Percentiles rank a stretch among this genome's conserved stretches.
Conservation (phyloP, 331 rosid species). For the Quercus phellos region DNA sequence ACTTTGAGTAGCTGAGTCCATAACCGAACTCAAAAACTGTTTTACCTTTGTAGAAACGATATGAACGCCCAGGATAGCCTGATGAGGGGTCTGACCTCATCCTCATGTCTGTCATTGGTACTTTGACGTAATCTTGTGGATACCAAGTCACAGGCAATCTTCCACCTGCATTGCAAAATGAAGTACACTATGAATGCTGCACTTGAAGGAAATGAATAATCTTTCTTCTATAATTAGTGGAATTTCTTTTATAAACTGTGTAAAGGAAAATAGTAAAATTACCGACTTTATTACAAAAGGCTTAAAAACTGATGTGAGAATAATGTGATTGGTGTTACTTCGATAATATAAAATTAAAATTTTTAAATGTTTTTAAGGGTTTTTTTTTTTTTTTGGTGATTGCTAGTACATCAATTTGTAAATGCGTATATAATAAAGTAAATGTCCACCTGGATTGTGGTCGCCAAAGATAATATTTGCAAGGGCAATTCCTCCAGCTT, state of each 20-base stretch:
- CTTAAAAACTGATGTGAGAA: no score
- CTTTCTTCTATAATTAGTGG: background rate
- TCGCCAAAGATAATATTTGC: slow-evolving; percentile 84
- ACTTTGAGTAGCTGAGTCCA: slow-evolving; percentile 83
- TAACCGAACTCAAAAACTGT: slow-evolving; percentile 75
- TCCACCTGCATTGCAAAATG: slow-evolving; percentile 59
- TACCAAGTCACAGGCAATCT: slow-evolving; percentile 92
- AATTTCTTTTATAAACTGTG: background rate
- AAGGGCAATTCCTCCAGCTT: slow-evolving; percentile 74
- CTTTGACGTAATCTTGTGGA: slow-evolving; percentile 46
- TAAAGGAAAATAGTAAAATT: background rate
- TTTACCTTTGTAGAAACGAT: slow-evolving; percentile 69
- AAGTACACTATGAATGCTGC: background rate
- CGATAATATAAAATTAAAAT: no score
- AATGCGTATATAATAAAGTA: background rate
- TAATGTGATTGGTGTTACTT: no score
- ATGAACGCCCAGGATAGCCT: slow-evolving; percentile 80
- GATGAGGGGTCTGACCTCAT: slow-evolving; percentile 67
- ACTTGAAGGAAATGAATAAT: background rate
- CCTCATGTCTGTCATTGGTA: slow-evolving; percentile 95
- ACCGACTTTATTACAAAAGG: no score
- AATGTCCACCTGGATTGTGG: slow-evolving; percentile 70
- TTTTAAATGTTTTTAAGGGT: no score
- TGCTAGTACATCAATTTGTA: no score
- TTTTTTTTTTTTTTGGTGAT: no score